These are phyloP conservation scores for Boeremia exigua DNA, from an alignment of 2,329 filamentous ascomycete genomes.

Conservation along the genomic window DNA sequence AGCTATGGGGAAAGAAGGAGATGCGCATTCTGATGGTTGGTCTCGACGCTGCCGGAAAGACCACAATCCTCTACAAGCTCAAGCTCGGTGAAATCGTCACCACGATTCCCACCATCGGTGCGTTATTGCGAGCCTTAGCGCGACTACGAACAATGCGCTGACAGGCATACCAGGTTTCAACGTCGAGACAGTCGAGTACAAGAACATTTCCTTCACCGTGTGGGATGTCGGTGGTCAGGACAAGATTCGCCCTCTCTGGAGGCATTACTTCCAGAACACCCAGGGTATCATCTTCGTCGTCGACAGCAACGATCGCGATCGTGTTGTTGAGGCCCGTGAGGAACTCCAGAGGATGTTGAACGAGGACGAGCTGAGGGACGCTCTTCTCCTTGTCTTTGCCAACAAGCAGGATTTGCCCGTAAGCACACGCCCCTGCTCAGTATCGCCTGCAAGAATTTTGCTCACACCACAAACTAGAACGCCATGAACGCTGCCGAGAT, in stretches of 20 bases:
- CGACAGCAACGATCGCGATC: slow-evolving; percentile 88
- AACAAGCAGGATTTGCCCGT: slow-evolving; percentile 97
- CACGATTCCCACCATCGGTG: slow-evolving; percentile 92
- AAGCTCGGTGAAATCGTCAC: slow-evolving; percentile 98
- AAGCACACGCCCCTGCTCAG: slow-evolving; percentile 49
- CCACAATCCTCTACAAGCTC: slow-evolving; percentile 95
- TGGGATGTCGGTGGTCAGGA: slow-evolving; percentile 99
- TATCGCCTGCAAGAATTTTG: background rate
- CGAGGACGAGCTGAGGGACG: slow-evolving; percentile 97
- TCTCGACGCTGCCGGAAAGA: slow-evolving; percentile 97
- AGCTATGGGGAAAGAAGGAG: slow-evolving; percentile 99
- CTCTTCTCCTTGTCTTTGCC: slow-evolving; percentile 90
- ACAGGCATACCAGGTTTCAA: slow-evolving; percentile 72
- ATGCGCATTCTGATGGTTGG: slow-evolving; percentile 99
- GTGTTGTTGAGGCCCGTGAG: slow-evolving; percentile 90
- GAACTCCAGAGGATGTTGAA: slow-evolving; percentile 98
- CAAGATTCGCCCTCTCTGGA: slow-evolving; percentile 97
- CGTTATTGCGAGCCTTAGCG: slow-evolving; percentile 30
- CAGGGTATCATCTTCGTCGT: slow-evolving; percentile 99
- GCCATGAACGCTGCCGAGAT: slow-evolving; percentile 99
- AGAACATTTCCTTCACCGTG: slow-evolving; percentile 99
- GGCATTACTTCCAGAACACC: slow-evolving; percentile 95
- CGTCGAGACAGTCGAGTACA: slow-evolving; percentile 98
- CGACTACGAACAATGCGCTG: slow-evolving; percentile 27
- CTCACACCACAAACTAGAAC: slow-evolving; percentile 66